Evolutionary conservation across 176 grass and related monocot species (phyloP), one percentile per base, ranked within the genome.

Genomic region (Thinopyrum elongatum): DNA sequence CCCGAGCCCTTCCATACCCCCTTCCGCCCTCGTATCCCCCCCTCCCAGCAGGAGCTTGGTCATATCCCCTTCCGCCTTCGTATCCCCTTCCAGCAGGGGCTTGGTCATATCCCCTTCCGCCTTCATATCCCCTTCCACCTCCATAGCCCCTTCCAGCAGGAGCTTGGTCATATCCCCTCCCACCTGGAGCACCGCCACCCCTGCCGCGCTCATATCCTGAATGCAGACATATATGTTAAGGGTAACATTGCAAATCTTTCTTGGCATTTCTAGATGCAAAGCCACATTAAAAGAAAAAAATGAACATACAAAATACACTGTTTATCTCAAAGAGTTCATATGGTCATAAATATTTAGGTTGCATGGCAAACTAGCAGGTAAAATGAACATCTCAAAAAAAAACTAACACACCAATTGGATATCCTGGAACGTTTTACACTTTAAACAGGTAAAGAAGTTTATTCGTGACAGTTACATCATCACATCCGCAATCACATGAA

Each of bases 1-100:
- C 91, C n/a, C 86, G 65, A 70, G 70, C 93, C 36, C 88, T 86
- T 34, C 82, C 90, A 68, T 92, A 92, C 16, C 88, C 90, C 53
- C 93, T 82, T 55, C 86, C 85, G 4, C 85, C 81, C 15, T 74
- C 70, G 16, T 74, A 74, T 47, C 71, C 70, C 14, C 70, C 70
- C 39, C 70, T 74, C 14, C 71, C 71, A 28, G 13, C 71, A 10
- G 70, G 70, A 60, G 22, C 58, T 60, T 60, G 58, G 22, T 60
- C 58, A 60, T 60, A 60, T 60, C 58, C 58, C 58, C 58, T 57
- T 57, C 51, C 51, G 19, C 17, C 51, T 57, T 57, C 51, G 0
- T 57, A 57, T 57, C 51, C 51, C 51, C 51, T 60, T 60, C 58
- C 58, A n/a, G 21, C 57, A 60, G 57, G 57, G 22, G 22, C 58